phyloP scores from a whole-genome alignment of 352 stramenopile genomes.

The Globisporangium recalcitrans region DNA sequence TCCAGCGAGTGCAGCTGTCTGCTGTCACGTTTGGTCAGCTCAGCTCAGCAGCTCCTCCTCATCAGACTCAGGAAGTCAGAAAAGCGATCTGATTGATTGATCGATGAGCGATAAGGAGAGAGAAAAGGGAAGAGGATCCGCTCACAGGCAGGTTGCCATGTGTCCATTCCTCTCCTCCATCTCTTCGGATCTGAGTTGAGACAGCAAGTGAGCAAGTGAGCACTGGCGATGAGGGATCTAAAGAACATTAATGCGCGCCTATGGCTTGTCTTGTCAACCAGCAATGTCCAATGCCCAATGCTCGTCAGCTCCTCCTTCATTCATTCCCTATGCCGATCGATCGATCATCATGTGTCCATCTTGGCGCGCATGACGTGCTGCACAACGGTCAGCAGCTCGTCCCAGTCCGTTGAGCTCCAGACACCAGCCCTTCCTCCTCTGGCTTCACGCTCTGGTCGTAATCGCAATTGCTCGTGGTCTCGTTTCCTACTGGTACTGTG shows the following conservation, averaged over 20 bases:
- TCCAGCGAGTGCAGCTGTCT: background rate
- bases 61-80: background rate
- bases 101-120: background rate
- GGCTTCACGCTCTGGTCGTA: background rate
- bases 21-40: background rate
- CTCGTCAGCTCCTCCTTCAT: background rate
- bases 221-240: background rate
- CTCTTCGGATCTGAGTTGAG: background rate
- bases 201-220: background rate
- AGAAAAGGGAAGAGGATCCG: background rate
- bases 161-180: background rate
- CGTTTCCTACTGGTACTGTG: background rate
- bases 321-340: background rate
- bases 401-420: slow-evolving; percentile 1
- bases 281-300: background rate
- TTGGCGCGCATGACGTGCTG: slow-evolving; percentile 3
- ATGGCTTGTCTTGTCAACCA: background rate
- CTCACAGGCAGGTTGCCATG: background rate
- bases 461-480: background rate
- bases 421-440: background rate
- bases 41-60: background rate
- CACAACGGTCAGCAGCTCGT: slow-evolving; percentile 1
- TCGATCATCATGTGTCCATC: background rate
- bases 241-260: background rate
- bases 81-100: background rate